Evolutionary conservation across 345 rosid genomes (phyloP).

Genomic region (Lagerstroemia speciosa): DNA sequence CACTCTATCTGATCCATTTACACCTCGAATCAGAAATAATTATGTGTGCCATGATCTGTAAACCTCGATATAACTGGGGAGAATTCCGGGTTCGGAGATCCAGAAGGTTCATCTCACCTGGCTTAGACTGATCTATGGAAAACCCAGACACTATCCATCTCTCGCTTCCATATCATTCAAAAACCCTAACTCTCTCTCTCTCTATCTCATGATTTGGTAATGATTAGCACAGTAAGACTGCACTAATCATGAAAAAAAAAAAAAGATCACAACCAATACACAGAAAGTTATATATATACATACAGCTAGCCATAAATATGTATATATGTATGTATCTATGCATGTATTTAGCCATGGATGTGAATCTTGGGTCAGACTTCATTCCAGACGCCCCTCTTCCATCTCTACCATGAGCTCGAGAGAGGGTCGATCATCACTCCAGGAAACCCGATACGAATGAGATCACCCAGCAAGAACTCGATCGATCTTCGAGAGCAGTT

Average conservation of each 20-base stretch:
- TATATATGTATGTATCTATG: not conserved
- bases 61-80: too few species aligned
- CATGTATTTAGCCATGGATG: not conserved
- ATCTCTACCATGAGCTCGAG: not conserved
- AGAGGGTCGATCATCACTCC: not conserved
- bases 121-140: not conserved
- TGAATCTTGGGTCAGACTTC: conserved; percentile 43
- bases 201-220: conserved; percentile 6
- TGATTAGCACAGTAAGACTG: not conserved
- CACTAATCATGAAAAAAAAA: not conserved
- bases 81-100: too few species aligned
- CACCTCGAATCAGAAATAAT: too few species aligned
- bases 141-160: not conserved
- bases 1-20: too few species aligned
- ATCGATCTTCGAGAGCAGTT: not conserved
- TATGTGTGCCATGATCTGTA: too few species aligned
- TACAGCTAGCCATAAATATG: too few species aligned
- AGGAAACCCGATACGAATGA: too few species aligned
- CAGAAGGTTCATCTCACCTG: not conserved
- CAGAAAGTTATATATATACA: not conserved
- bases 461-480: not conserved
- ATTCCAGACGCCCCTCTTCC: conserved; percentile 50
- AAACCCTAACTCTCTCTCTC: not conserved
- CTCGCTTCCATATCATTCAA: not conserved
- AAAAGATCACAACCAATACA: not conserved